Base-by-base conservation (phyloP, 352 stramenopile species). In the Phytophthora megakarya region DNA sequence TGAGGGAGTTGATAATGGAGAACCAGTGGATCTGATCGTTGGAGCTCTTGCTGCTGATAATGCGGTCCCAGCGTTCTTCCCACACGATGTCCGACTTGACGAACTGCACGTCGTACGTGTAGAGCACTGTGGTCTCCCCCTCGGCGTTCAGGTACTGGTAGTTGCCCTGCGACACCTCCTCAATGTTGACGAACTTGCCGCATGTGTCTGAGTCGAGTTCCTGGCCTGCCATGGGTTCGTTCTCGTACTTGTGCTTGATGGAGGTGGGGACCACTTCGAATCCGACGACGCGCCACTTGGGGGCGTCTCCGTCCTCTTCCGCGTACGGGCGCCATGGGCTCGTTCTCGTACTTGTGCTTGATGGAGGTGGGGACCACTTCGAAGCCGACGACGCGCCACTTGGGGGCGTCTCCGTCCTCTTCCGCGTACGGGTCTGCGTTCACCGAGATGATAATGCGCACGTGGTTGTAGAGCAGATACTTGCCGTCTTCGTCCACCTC, bases 11-110 rank as follows among this genome's bases (percentile, higher is more conserved):
- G 65, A 99, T 97, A 78, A 99, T 99, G 60, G 95, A 97, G 81
- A 99, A 99, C 83, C 98, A 99, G 74, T 99, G 98, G 70, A 99
- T 99, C 83, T 99, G 97, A 69, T 99, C 97, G 73, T 99, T 98
- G 38, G 95, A 90, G 75, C 80, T 89, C 75, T 96, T 95, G 61
- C 75, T 93, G 70, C 92, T 95, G 72, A 99, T 96, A 84, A 99
- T 99, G n/a, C 98, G 92, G 76, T 99, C 98, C 98, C 98, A 99
- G 40, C 98, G 88, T 68, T 98, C 87, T 21, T 98, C 88, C 97
- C 98, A 99, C 40, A 90, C 69, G 43, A 98, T 97, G 38, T 98
- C 84, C 46, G 83, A 96, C 65, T 97, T 81, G 70, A 98, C 72
- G 81, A 96, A 99, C 61, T 98, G 77, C 37, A 99, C 97, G 72